Evolutionary conservation across 306 rosid genomes (phyloP), one percentile per base, ranked within the genome.

Genomic region (Cicer chorassanicum): DNA sequence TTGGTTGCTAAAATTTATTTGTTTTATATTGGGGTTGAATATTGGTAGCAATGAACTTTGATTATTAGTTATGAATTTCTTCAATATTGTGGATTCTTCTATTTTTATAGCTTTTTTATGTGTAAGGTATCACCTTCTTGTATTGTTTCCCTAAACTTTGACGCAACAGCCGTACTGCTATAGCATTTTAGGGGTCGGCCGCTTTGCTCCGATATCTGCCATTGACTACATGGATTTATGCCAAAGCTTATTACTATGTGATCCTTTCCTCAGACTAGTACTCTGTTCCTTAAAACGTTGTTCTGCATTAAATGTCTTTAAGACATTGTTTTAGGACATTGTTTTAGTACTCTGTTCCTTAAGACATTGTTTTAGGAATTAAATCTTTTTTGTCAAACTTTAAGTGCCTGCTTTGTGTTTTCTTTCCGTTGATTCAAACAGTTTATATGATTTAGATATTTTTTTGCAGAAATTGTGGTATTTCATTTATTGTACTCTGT

Each of bases 361-460:
- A 42, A 5, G 14, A 38, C 29, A 77, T 18, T 46, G 14, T 51
- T 10, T 38, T 73, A 66, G 53, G 68, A 72, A 53, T 44, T 53
- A 54, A 79, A 51, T 78, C 11, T 62, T 16, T 42, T 34, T 43
- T 65, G 19, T 9, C 72, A 64, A 72, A 64, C 68, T 79, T 79
- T 42, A 54, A 65, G 61, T 64, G 40, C 12, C 63, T 70, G 65
- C 62, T 70, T 62, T 70, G 39, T 64, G 61, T 70, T 57, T 75
- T 65, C 65, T 43, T 74, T 68, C 38, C 14, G 75, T 76, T 19
- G 51, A 65, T 75, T 54, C 39, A 63, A 75, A 65, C 66, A 36
- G 44, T 16, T 63, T 73, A 38, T 59, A 55, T 36, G 74, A 57
- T 38, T 44, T 8, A 44, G 64, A 70, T 19, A 13, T 45, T 61